Evolutionary conservation across 2,329 filamentous ascomycete species (phyloP), one percentile per base, ranked within the genome.

Genomic region (Bipolaris bicolor): DNA sequence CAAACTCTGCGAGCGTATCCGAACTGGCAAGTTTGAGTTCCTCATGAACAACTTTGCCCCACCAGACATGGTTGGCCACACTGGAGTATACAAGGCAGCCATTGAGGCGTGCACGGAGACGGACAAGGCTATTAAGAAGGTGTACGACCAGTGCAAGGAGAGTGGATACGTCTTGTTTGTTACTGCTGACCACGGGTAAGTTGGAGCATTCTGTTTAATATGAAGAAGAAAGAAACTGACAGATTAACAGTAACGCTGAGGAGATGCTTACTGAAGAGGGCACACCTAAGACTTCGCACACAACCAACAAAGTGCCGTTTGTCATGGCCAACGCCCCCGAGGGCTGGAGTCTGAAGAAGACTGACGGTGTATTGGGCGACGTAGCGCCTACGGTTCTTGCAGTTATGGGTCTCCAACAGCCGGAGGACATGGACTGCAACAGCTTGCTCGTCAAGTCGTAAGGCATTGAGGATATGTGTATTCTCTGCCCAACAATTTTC

Each of bases 31-130:
- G 75, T 97, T 93, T 80, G 92, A 95, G 74, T 98, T 99, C 75
- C 84, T 99, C 78, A 99, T 99, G 95, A 97, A 98, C 88, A 99
- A 99, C 87, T 98, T 99, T 80, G 95, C 95, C 40, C 95, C 95
- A 40, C 95, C 95, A 16, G 95, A 99, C 81, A 99, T 99, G 95
- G 95, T 99, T 65, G 95, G 95, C 68, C 95, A 99, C 83, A 99
- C 95, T 10, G 95, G 95, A 75, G 92, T 97, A 59, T 98, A 98
- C 80, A 89, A 98, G 70, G 94, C 95, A 29, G 95, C 95, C 55
- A 88, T 99, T 62, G 76, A 95, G 72, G 95, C 88, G 69, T 89
- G 90, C 68, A 84, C 88, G 66, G 88, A 94, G 66, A 99, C 95
- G 11, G 95, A 99, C 79, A 91, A 90, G 82, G 94, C 91, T 52